Evolutionary conservation across 108 stramenopile species (phyloP), one percentile per base, ranked within the genome.

Genomic region (Pseudonitzschia multistriata): DNA sequence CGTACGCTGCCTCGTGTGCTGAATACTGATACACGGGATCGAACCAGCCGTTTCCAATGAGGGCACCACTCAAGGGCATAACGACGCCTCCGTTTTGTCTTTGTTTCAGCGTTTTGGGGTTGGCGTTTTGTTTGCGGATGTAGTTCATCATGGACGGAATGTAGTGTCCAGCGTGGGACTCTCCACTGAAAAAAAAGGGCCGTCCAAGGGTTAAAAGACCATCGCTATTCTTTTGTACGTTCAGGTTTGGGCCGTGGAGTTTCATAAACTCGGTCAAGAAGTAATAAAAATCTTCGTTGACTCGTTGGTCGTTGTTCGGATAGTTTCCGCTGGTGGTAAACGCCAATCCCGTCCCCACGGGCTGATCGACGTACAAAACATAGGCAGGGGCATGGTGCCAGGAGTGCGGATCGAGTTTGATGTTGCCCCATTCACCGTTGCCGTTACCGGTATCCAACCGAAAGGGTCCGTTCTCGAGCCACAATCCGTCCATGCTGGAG

Each of bases 381-480:
- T 93, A 97, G 1, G 96, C 96, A 29, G 88, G 90, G 24, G 86
- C 65, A 24, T 77, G 78, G 73, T 96, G 91, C 96, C 96, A 96
- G 50, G 82, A 82, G 65, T 88, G 68, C 11, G 76, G 68, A 74
- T 92, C 88, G 28, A 79, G 57, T 31, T 81, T 77, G 40, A 96
- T 82, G 29, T 59, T 30, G 22, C 47, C 73, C 83, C 87, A 76
- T 19, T 67, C 29, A 15, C 64, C 73, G 25, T 45, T 45, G 2
- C 42, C 42, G 8, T 45, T 31, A 31, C 21, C 68, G 47, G 28
- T 25, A 42, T 68, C 37, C 27, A 94, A 72, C 27, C 92, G 86
- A 61, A 97, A 91, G 0, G 98, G 98, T 3, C 98, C 98, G 76
- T 97, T 94, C 71, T 98, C 98, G n/a, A 97, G 68, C 79, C 90